Base-by-base conservation (phyloP, 441 rosid genomes). In the Adansonia gregorii region DNA sequence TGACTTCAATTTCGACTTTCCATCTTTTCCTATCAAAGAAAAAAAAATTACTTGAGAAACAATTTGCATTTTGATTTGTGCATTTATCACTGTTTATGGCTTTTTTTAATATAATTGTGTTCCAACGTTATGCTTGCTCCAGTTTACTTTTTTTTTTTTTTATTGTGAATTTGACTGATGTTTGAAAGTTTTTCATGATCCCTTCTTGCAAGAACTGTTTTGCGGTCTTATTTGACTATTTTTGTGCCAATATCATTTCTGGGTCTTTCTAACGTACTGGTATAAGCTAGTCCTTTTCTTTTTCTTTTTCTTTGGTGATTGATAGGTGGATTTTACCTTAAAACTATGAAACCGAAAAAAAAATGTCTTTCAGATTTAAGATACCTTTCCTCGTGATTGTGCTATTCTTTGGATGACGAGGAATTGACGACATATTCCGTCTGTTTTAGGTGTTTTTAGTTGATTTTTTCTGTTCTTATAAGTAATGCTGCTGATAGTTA, bases 21-120 rank as follows among this genome's bases (percentile, higher is more conserved):
- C 10, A 43, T 54, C 9, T 7, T 19, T 49, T 12, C 3, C 17
- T 46, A 8, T 27, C 15, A 4, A 1, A n/a, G 5, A 17, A n/a
- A 4, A 12, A 20, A 12, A 39, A 9, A 19, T 4, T 48, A 51
- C 20, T 7, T 24, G 74, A 20, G 8, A 15, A 69, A 49, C 48
- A 60, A 69, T 24, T 17, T 70, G 11, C 51, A 72, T 77, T 52
- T 14, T 75, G 70, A 48, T 39, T 66, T 72, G 43, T 51, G 72
- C 6, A 3, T 75, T 70, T 64, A 3, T 67, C 54, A n/a, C 48
- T 9, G 49, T 41, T 59, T 51, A 8, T 51, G 56, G 66, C 3
- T 51, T 14, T 59, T 20, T 58, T 20, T 35, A 35, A 35, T 35
- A 35, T 35, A 35, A 35, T 35, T 35, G 41, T 35, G 41, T 35